Conservation (phyloP, 2,329 filamentous ascomycete species). For the Penicillium concentricum region DNA sequence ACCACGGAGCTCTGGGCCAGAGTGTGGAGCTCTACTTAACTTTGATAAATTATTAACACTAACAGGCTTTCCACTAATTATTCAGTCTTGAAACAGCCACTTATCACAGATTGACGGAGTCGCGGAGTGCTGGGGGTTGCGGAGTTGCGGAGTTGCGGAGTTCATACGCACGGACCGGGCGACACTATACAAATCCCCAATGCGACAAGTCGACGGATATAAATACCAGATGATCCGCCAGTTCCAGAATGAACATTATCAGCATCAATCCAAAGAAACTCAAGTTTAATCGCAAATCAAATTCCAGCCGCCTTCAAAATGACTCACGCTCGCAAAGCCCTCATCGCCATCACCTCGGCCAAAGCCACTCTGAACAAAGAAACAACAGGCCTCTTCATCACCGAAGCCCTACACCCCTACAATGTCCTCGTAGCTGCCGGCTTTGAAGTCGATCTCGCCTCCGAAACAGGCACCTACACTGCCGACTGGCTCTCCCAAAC, state of each 20-base stretch:
- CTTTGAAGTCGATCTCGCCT: conserved; percentile 50
- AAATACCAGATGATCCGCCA: neutral
- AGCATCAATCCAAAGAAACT: neutral
- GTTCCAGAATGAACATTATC: neutral
- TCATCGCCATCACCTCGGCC: conserved; percentile 48
- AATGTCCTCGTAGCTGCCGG: conserved; percentile 41
- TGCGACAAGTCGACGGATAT: neutral
- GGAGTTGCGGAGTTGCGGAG: conserved; percentile 3
- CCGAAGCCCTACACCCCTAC: conserved; percentile 51
- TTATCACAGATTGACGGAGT: neutral
- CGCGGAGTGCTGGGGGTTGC: neutral
- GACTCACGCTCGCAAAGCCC: conserved; percentile 39
- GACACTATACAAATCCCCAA: neutral
- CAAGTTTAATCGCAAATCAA: neutral
- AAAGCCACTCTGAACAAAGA: conserved; percentile 43
- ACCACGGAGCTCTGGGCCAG: neutral
- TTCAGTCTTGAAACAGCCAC: neutral
- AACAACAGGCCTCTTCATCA: conserved; percentile 48
- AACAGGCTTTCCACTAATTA: neutral
- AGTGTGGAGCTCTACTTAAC: neutral
- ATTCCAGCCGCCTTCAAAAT: conserved; percentile 1
- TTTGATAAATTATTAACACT: neutral
- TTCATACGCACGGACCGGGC: neutral
- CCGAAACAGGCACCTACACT: conserved; percentile 47
- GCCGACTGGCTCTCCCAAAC: conserved; percentile 48